phyloP scores from a whole-genome alignment of 768 basidiomycete genomes.

The Termitomyces sp. region DNA sequence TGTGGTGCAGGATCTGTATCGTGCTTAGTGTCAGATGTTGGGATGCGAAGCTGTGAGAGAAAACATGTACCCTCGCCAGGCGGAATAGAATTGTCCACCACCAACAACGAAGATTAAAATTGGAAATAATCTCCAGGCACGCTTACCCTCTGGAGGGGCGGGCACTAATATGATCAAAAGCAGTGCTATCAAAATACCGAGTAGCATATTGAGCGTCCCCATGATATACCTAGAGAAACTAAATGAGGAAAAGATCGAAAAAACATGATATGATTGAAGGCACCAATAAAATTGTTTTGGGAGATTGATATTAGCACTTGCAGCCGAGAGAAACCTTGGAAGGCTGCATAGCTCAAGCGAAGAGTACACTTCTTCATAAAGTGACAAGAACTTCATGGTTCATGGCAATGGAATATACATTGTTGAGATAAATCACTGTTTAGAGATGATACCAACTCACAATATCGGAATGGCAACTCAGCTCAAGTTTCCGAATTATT shows the following conservation, averaged over 20 bases:
- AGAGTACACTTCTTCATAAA: constrained; percentile 27
- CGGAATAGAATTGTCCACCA: constrained; percentile 25
- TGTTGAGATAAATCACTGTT: not conserved
- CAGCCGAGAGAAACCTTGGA: constrained; percentile 24
- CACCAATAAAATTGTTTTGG: constrained; percentile 31
- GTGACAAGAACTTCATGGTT: constrained; percentile 23
- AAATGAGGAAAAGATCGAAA: not conserved
- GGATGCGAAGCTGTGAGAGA: not conserved
- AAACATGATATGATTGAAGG: not conserved
- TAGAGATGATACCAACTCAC: constrained; percentile 15
- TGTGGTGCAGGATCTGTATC: constrained; percentile 25
- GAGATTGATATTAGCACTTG: constrained; percentile 29
- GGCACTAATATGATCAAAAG: constrained; percentile 21
- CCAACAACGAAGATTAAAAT: constrained; percentile 24
- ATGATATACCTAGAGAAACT: constrained; percentile 21
- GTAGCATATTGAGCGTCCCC: constrained; percentile 18
- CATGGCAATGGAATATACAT: not conserved
- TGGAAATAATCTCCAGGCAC: constrained; percentile 26
- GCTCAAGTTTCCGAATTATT: constrained; percentile 20
- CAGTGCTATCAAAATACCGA: constrained; percentile 21
- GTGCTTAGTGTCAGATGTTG: not conserved
- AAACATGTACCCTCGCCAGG: constrained; percentile 23
- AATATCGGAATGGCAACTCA: constrained; percentile 29
- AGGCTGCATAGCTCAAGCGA: constrained; percentile 23
- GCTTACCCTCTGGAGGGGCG: constrained; percentile 16